Evolutionary conservation across 306 rosid species (phyloP), one percentile per base, ranked within the genome.

Genomic region (Lablab purpureus): DNA sequence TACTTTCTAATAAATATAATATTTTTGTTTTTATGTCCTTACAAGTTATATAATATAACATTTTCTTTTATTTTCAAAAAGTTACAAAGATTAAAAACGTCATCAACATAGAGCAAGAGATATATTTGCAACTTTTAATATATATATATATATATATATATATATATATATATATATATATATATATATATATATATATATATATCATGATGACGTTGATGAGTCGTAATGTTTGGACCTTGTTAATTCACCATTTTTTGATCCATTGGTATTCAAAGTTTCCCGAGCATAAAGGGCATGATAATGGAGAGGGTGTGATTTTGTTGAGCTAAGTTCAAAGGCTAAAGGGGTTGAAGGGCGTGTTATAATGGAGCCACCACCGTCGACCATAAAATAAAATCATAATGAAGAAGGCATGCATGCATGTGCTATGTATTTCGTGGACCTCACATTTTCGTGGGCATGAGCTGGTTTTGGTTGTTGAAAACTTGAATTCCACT

Each of bases 401-500:
- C 50, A 67, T 78, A 27, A 67, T 67, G 49, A 68, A 68, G 41
- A 43, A 56, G 34, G 14, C 41, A 7, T 43, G 47, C 41, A 7
- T 43, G 47, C 63, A 69, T 45, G 62, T 79, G 64, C 72, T 15
- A n/a, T 17, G 21, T 56, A 4, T 5, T 36, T 25, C 7, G 5
- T 45, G 81, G 85, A 21, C 77, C 85, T 81, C 56, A 75, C 65
- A 68, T n/a, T 67, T 60, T 60, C 7, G 36, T 75, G 60, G 12
- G 10, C 59, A 69, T 36, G 45, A 18, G 54, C 63, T 62, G 64
- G 54, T 71, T 71, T 72, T 65, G 65, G 70, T 77, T 3, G 63
- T 70, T 73, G 71, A 71, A 79, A 79, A 64, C 22, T 21, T 67
- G 18, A 81, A 63, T 71, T 51, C 85, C 70, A 77, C 82, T 32